These are phyloP conservation scores for Fusarium fujikuroi DNA, from an alignment of 2,329 filamentous ascomycete species.

Conservation along the genomic window DNA sequence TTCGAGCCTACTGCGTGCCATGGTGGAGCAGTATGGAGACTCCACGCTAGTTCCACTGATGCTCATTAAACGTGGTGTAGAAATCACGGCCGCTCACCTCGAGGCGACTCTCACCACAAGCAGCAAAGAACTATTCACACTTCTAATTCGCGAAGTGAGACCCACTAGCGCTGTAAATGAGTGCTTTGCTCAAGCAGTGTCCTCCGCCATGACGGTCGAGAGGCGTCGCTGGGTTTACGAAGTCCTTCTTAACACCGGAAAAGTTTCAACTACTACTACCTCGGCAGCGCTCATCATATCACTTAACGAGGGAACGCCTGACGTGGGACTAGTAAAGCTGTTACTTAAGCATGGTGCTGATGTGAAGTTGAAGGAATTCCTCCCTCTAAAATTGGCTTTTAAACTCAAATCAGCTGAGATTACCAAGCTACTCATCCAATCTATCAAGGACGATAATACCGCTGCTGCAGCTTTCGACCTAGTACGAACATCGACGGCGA, in stretches of 20 bases:
- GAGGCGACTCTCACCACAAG: neutral
- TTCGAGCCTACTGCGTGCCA: neutral
- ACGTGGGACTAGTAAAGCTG: neutral
- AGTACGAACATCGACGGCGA: neutral
- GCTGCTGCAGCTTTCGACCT: neutral
- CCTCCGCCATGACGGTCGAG: neutral
- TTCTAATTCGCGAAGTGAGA: neutral
- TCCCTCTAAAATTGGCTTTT: neutral
- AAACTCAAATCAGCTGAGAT: neutral
- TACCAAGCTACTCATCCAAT: neutral
- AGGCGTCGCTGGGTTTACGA: neutral
- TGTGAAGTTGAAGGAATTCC: neutral
- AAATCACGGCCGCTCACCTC: neutral
- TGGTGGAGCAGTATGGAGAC: neutral
- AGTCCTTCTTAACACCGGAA: neutral
- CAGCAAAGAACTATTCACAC: neutral
- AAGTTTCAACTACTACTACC: neutral
- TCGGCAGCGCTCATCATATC: neutral
- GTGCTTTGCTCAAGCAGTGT: neutral
- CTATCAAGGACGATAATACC: neutral
- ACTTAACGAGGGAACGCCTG: neutral
- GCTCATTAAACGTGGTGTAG: neutral
- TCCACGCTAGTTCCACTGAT: neutral
- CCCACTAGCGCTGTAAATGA: neutral
- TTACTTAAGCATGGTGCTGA: neutral